Evolutionary conservation across 192 early-diverging fungal species (phyloP), one percentile per base, ranked within the genome.

Genomic region (Coemansia sp.): DNA sequence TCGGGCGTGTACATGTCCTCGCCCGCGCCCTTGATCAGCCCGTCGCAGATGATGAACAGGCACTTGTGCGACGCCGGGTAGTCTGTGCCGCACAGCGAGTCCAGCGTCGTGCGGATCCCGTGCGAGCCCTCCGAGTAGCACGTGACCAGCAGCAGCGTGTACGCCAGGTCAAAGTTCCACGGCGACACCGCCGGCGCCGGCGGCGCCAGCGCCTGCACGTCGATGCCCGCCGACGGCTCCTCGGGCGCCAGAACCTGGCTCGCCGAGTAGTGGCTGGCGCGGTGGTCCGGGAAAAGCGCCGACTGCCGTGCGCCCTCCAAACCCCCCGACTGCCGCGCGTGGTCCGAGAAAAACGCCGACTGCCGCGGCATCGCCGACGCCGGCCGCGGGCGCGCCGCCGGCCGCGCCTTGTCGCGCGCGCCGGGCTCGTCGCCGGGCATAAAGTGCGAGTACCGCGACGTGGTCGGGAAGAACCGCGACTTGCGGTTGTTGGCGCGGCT

Each of bases 91-190:
- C 86, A 85, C 47, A 92, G 75, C 50, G 91, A 91, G 75, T 93
- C 88, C 32, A 92, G 71, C 12, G 89, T 91, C 33, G 83, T 83
- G 22, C 87, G 81, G 35, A 92, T 77, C 5, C 86, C 84, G 29
- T 89, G 84, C 58, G 81, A 76, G 38, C 87, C 89, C 69, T 91
- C 89, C 23, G 91, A 92, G 65, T 91, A 90, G 60, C 89, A 91
- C 10, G 90, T 88, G 1, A 91, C 86, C 14, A 90, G 69, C 77
- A 91, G 82, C 44, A 91, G 80, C 18, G 88, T 88, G 67, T 89
- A 86, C 24, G 88, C 72, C 12, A 89, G 69, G 27, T 85, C 62
- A 60, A 80, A 80, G 61, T 80, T 71, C 54, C 48, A 82, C 54
- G 67, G 81, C 62, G 75, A 69, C 54, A 42, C 44, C 14, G 58